phyloP scores from a whole-genome alignment of 495 filamentous ascomycete species.

The Barbatosphaeria neglecta region DNA sequence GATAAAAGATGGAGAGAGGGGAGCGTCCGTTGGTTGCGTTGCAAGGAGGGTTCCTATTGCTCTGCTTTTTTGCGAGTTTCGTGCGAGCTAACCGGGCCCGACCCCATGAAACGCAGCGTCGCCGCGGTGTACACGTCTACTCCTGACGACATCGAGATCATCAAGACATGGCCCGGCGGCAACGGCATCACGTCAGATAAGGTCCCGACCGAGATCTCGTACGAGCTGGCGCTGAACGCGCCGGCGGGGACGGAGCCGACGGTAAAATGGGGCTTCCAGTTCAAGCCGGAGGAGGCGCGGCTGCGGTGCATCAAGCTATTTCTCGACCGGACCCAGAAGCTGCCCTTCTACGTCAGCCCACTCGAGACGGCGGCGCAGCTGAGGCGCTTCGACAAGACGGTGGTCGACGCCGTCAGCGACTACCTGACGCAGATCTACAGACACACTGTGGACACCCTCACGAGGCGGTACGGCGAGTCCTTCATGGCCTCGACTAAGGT shows the following conservation, averaged over 20 bases:
- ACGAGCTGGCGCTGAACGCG: conserved; percentile 29
- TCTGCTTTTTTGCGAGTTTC: not conserved
- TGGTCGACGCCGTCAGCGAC: conserved; percentile 51
- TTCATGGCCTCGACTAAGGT: conserved; percentile 51
- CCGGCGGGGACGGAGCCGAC: conserved; percentile 19
- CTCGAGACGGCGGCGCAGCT: conserved; percentile 61
- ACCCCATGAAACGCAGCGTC: conserved; percentile 46
- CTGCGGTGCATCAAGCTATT: conserved; percentile 72
- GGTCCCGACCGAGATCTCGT: conserved; percentile 52
- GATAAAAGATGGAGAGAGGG: no score
- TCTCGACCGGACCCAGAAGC: conserved; percentile 64
- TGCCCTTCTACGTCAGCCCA: conserved; percentile 66
- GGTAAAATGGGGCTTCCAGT: conserved; percentile 68
- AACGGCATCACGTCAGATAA: conserved; percentile 62
- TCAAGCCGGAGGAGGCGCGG: conserved; percentile 60
- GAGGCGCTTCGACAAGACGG: conserved; percentile 49
- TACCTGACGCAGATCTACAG: conserved; percentile 58
- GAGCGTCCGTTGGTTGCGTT: not conserved
- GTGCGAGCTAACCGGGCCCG: not conserved
- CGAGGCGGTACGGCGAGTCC: conserved; percentile 48
- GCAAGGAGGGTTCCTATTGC: not conserved
- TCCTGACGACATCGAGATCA: conserved; percentile 67
- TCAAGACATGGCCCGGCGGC: conserved; percentile 71
- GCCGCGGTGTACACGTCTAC: conserved; percentile 65
- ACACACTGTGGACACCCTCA: conserved; percentile 64